A percentile compares a stretch with the other conserved stretches of the same genome.
phyloP scores from a whole-genome alignment of 148 eudicot genomes.

The Diospyros kaki region DNA sequence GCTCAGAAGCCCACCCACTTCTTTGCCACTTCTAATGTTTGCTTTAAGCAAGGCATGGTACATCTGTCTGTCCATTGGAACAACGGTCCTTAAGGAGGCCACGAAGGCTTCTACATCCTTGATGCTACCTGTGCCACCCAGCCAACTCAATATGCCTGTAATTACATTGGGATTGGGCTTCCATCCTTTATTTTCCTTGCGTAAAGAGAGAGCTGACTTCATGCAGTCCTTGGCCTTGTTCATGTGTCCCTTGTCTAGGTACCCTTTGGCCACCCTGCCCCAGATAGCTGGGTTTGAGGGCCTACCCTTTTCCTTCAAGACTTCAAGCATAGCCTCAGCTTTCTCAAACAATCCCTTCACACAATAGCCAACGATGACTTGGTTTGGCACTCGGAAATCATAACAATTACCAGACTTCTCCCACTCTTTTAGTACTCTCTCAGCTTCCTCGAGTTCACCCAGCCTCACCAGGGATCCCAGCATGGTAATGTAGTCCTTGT shows the following conservation, averaged over 20 bases:
- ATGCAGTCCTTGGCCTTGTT: conserved; percentile 44
- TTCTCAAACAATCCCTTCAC: conserved; percentile 50
- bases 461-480: conserved; percentile 61
- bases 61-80: conserved; percentile 45
- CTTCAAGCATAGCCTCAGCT: conserved; percentile 58
- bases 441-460: conserved; percentile 62
- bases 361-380: conserved; percentile 40
- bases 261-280: conserved; percentile 51
- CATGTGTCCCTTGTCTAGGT: conserved; percentile 50
- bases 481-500: conserved; percentile 64
- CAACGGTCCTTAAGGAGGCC: conserved; percentile 34
- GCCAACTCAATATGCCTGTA: conserved; percentile 36
- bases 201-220: conserved; percentile 42
- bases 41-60: conserved; percentile 53
- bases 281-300: conserved; percentile 42
- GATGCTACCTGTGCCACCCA: conserved; percentile 48
- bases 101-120: conserved; percentile 60
- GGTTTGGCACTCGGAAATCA: conserved; percentile 60
- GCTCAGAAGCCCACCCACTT: conserved; percentile 37
- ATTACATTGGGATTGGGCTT: conserved; percentile 40
- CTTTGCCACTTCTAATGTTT: conserved; percentile 42
- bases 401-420: conserved; percentile 63
- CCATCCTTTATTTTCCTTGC: conserved; percentile 45
- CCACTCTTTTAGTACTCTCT: conserved; percentile 71
- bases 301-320: conserved; percentile 36